Conservation (phyloP, 2,329 filamentous ascomycete species). For the Diaporthe eres region DNA sequence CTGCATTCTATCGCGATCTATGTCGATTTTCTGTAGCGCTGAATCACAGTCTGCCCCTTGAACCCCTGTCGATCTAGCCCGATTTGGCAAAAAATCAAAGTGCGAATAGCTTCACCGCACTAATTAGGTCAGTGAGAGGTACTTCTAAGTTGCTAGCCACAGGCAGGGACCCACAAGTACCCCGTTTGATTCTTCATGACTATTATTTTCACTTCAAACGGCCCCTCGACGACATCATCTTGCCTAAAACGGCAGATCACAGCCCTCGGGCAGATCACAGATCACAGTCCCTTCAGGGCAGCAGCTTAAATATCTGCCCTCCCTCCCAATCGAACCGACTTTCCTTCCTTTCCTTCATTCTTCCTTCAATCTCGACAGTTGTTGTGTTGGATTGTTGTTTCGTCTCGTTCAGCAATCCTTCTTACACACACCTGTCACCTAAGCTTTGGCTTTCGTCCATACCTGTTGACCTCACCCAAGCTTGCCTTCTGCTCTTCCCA, state of each 20-base stretch:
- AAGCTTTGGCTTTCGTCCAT: too few species aligned
- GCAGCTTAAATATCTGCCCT: not conserved
- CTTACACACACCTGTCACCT: too few species aligned
- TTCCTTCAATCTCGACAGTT: not conserved
- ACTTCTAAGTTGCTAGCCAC: not conserved
- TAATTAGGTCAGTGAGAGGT: too few species aligned
- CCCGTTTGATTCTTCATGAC: not conserved
- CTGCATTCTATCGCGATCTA: too few species aligned
- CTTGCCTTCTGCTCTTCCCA: too few species aligned
- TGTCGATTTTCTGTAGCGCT: too few species aligned
- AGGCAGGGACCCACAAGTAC: not conserved
- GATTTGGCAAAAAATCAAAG: not conserved
- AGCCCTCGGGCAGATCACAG: not conserved
- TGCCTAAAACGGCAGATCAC: not conserved
- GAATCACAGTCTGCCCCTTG: not conserved
- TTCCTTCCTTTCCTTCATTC: not conserved
- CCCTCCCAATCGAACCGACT: too few species aligned
- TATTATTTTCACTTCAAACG: not conserved
- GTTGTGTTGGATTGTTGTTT: too few species aligned
- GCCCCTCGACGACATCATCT: too few species aligned
- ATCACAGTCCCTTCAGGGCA: not conserved
- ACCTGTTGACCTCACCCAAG: too few species aligned
- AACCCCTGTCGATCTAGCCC: not conserved
- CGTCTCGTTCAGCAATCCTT: too few species aligned
- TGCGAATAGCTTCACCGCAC: not conserved